A percentile compares a stretch with the other conserved stretches of the same genome.
Evolutionary conservation across 352 stramenopile species (phyloP).

Genomic region (Phytopythium kandeliae): DNA sequence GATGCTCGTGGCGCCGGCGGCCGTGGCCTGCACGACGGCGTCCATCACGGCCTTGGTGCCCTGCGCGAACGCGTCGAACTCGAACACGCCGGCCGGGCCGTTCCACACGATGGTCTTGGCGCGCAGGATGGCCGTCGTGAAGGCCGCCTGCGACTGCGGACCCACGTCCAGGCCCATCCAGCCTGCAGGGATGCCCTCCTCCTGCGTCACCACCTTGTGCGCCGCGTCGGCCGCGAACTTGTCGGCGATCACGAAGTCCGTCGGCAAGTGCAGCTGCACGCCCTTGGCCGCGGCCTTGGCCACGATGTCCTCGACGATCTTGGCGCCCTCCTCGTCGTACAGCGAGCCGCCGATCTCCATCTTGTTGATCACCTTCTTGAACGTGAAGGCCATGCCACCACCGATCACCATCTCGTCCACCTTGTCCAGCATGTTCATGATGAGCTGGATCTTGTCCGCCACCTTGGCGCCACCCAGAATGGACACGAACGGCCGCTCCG

Average conservation of each 20-base stretch:
- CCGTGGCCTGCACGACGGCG: slow-evolving; percentile 94
- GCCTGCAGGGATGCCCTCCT: slow-evolving; percentile 74
- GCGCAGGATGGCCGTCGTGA: slow-evolving; percentile 14
- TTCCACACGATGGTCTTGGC: slow-evolving; percentile 86
- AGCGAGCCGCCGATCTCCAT: slow-evolving; percentile 94
- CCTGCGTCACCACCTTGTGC: slow-evolving; percentile 85
- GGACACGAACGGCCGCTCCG: slow-evolving; percentile 95
- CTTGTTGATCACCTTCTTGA: slow-evolving; percentile 96
- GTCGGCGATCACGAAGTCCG: slow-evolving; percentile 97
- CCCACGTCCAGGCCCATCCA: slow-evolving; percentile 95
- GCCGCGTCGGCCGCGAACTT: slow-evolving; percentile 96
- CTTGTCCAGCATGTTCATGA: slow-evolving; percentile 99
- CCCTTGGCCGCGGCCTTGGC: slow-evolving; percentile 97
- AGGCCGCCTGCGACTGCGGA: slow-evolving; percentile 43
- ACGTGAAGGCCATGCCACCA: slow-evolving; percentile 99
- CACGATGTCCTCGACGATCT: slow-evolving; percentile 91
- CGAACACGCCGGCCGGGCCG: slow-evolving; percentile 99
- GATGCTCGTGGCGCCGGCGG: slow-evolving; percentile 94
- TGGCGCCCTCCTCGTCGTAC: slow-evolving; percentile 84
- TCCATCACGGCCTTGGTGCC: slow-evolving; percentile 96
- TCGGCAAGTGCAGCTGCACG: slow-evolving; percentile 96
- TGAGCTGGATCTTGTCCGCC: slow-evolving; percentile 99
- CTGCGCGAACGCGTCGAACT: slow-evolving; percentile 96
- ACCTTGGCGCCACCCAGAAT: slow-evolving; percentile 99
- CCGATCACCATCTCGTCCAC: slow-evolving; percentile 98